Percentiles rank a stretch among this genome's conserved stretches.
These are phyloP conservation scores for Nannochloropsis oceanica DNA, from an alignment of 108 stramenopile genomes.

Conservation along the genomic window DNA sequence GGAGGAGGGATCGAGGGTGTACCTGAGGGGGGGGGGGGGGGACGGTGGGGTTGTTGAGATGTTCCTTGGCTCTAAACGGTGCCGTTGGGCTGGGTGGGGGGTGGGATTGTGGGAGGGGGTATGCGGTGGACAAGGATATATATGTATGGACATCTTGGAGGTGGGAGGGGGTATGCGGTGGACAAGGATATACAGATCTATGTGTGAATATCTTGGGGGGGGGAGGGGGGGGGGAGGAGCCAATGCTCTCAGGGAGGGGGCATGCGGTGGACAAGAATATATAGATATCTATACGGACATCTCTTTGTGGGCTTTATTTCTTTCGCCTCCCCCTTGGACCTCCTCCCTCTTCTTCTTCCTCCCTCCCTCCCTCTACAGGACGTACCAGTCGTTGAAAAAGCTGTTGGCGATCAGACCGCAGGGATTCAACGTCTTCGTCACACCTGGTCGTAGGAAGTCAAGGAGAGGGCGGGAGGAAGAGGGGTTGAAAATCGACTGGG, in stretches of 20 bases:
- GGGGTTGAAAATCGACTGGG: no score
- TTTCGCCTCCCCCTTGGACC: not conserved
- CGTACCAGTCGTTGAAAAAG: slow-evolving; percentile 62
- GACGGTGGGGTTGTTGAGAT: not conserved
- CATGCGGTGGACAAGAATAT: no score
- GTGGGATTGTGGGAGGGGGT: not conserved
- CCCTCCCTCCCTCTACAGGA: not conserved
- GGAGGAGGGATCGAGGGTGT: not conserved
- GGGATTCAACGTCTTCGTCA: slow-evolving; percentile 53
- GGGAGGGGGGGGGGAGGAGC: no score
- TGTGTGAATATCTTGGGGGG: no score
- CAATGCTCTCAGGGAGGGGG: no score
- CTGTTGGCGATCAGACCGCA: slow-evolving; percentile 97
- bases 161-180: not conserved
- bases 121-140: not conserved
- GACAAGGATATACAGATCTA: no score
- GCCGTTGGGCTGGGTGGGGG: no score
- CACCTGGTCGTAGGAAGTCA: not conserved
- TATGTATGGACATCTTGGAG: not conserved
- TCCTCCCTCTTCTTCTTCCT: not conserved
- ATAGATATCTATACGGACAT: no score
- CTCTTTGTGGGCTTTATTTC: no score
- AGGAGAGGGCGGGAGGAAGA: no score
- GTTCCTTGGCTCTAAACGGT: slow-evolving; percentile 4
- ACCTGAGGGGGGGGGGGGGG: not conserved